Conservation (phyloP, 2,329 filamentous ascomycete species). For the Talaromyces sp. region DNA sequence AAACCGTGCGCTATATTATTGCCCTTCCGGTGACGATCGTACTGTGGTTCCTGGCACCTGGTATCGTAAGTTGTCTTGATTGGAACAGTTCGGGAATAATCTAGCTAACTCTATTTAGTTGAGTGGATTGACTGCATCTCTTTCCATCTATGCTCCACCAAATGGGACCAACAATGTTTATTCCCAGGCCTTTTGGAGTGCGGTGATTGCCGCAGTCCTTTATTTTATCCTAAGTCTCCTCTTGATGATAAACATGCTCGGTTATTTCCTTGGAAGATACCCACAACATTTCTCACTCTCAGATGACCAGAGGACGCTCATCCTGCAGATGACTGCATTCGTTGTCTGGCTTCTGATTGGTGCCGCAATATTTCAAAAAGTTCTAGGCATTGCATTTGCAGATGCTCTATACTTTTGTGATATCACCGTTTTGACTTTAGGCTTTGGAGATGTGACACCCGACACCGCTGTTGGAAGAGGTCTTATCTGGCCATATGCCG, state of each 20-base stretch:
- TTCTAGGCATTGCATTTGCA: slow-evolving; percentile 75
- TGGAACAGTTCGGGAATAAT: no score
- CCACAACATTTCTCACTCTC: slow-evolving; percentile 77
- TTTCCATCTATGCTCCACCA: slow-evolving; percentile 63
- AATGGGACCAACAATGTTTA: slow-evolving; percentile 56
- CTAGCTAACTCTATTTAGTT: slow-evolving; percentile 47
- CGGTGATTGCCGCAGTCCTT: slow-evolving; percentile 73
- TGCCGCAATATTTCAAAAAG: slow-evolving; percentile 70
- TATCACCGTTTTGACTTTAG: slow-evolving; percentile 65
- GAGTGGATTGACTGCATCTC: slow-evolving; percentile 67
- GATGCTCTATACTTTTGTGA: slow-evolving; percentile 81
- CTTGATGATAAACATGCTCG: slow-evolving; percentile 77
- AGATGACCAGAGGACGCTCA: slow-evolving; percentile 79
- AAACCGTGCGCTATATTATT: slow-evolving; percentile 75
- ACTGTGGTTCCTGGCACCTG: slow-evolving; percentile 70
- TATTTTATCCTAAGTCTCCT: slow-evolving; percentile 79
- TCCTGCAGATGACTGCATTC: slow-evolving; percentile 86
- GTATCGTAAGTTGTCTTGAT: slow-evolving; percentile 54
- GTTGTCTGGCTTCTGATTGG: slow-evolving; percentile 80
- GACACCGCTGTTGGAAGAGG: slow-evolving; percentile 63
- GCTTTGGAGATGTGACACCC: slow-evolving; percentile 65
- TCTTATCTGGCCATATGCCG: slow-evolving; percentile 79
- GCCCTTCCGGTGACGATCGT: slow-evolving; percentile 82
- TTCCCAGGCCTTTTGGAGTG: slow-evolving; percentile 88
- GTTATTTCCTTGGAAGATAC: slow-evolving; percentile 75